phyloP scores from a whole-genome alignment of 768 basidiomycete genomes.

The Hemileccinum impolitum region DNA sequence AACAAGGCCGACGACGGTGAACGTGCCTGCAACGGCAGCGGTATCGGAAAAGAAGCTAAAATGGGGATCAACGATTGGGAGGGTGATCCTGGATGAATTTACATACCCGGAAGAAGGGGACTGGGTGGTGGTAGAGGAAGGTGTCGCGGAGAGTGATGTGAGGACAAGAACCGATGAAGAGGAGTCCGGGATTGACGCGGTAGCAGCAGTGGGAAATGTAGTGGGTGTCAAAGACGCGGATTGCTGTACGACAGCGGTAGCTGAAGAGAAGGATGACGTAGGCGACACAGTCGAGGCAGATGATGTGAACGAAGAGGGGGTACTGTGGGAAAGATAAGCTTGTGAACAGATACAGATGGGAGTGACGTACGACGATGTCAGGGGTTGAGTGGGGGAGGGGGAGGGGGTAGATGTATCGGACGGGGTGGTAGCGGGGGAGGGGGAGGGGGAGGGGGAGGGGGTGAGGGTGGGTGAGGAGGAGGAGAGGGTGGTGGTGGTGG shows the following conservation, averaged over 20 bases:
- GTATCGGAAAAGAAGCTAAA: conserved; percentile 46
- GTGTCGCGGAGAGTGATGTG: background rate
- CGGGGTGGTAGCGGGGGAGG: background rate
- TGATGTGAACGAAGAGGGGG: background rate
- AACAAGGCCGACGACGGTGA: conserved; percentile 40
- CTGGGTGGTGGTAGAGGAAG: conserved; percentile 12
- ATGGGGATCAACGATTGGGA: background rate
- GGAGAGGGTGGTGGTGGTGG: background rate
- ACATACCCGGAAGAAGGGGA: conserved; percentile 25
- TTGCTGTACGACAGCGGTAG: background rate
- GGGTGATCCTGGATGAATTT: no score
- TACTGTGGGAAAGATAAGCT: conserved; percentile 4
- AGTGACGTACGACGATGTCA: conserved; percentile 9
- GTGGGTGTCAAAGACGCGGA: conserved; percentile 1
- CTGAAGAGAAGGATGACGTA: background rate
- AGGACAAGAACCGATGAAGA: background rate
- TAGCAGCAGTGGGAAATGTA: background rate
- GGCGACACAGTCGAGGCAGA: background rate
- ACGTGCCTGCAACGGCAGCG: conserved; percentile 45
- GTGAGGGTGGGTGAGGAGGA: background rate
- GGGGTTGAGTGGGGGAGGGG: background rate
- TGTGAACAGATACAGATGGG: background rate
- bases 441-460: background rate
- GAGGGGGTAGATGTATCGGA: background rate
- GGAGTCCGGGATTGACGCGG: background rate